A percentile compares a stretch with the other conserved stretches of the same genome.
These are phyloP conservation scores for Lentinula lateritia DNA, from an alignment of 768 basidiomycete genomes.

Conservation along the genomic window DNA sequence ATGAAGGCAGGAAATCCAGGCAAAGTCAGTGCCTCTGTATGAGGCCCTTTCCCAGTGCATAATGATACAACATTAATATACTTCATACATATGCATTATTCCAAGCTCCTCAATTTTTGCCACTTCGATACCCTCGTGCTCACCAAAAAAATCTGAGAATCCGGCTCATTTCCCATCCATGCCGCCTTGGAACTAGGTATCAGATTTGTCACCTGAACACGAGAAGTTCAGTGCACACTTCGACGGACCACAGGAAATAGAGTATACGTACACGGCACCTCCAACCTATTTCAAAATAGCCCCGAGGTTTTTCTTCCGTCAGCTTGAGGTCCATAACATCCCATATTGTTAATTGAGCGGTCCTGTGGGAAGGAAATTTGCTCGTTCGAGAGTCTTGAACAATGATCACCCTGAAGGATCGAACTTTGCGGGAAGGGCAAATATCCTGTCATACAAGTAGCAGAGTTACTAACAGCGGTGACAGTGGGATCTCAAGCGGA, in stretches of 20 bases:
- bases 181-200: constrained; percentile 60
- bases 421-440: constrained; percentile 72
- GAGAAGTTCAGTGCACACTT: constrained; percentile 6
- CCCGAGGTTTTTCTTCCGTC: constrained; percentile 44
- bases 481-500: neutral
- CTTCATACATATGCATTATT: neutral
- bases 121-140: constrained; percentile 64
- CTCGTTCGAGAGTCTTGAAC: constrained; percentile 57
- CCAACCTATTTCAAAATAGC: constrained; percentile 56
- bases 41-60: no score
- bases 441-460: constrained; percentile 28
- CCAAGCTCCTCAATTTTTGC: constrained; percentile 31
- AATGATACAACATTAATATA: no score
- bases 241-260: neutral
- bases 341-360: constrained; percentile 81
- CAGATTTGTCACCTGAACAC: constrained; percentile 55
- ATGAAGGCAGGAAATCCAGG: no score
- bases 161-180: constrained; percentile 62
- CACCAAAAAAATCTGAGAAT: constrained; percentile 65
- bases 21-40: no score
- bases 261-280: constrained; percentile 53
- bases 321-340: constrained; percentile 52
- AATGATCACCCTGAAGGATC: constrained; percentile 69
- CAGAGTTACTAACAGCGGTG: neutral
- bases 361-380: constrained; percentile 47